Evolutionary conservation across 2,329 filamentous ascomycete genomes (phyloP).

Genomic region (Fusarium algeriense): DNA sequence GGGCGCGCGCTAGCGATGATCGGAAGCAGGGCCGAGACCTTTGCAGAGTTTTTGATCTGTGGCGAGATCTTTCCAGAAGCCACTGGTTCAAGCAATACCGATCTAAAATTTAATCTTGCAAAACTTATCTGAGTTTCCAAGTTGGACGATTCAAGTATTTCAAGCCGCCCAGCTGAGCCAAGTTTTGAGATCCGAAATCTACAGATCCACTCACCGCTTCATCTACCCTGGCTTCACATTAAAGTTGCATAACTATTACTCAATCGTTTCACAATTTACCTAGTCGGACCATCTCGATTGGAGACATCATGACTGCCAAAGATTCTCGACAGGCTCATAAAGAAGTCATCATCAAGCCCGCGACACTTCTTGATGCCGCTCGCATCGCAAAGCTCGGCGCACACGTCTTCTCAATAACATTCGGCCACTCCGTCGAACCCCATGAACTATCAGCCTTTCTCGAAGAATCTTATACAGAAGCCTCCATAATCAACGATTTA

Average conservation of each 20-base stretch:
- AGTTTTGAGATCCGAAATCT: too few relatives aligned
- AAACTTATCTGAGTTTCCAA: background rate
- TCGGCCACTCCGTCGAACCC: conserved; percentile 57
- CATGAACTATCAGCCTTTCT: conserved; percentile 56
- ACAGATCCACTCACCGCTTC: background rate
- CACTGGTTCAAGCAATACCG: background rate
- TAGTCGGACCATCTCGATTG: too few relatives aligned
- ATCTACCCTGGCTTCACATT: background rate
- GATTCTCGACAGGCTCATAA: background rate
- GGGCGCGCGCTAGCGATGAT: conserved; percentile 20
- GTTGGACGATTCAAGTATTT: background rate
- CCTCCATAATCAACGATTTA: conserved; percentile 48
- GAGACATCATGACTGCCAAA: background rate
- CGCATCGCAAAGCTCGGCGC: conserved; percentile 52
- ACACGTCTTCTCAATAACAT: conserved; percentile 54
- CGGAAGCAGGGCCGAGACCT: background rate
- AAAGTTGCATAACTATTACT: background rate
- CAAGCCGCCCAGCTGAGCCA: background rate
- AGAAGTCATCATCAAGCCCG: conserved; percentile 10
- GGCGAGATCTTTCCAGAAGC: conserved; percentile 17
- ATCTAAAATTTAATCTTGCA: background rate
- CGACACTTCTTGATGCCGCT: conserved; percentile 4
- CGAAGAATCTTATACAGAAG: conserved; percentile 52
- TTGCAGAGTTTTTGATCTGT: background rate
- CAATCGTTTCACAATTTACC: background rate